Evolutionary conservation across 2,329 filamentous ascomycete genomes (phyloP), one percentile per base, ranked within the genome.

Genomic region (Xylariaceae sp.): DNA sequence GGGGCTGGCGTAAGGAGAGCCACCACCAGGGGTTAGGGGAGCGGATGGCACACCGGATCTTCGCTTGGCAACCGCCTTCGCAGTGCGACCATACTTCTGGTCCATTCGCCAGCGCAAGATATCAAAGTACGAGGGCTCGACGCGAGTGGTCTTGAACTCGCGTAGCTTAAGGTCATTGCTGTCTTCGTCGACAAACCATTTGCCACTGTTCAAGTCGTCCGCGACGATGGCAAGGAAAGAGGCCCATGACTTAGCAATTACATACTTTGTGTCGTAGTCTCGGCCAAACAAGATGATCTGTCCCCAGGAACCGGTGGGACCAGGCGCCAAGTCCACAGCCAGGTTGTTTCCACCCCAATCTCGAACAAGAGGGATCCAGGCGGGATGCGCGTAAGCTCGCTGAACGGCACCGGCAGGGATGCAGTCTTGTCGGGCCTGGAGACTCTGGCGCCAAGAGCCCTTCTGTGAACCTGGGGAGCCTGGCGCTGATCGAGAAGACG

Each of bases 341-440:
- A 99, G 81, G 78, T 96, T 95, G 83, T 99, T 99, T 75, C 94
- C 94, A 73, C 94, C 94, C 94, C 94, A 99, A 74, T 99, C 94
- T 67, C 94, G 89, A 60, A 92, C 93, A 39, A 99, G 80, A 56
- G 94, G 93, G 67, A 99, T 97, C 94, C 94, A 99, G 55, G 87
- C 89, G 1, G 92, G 88, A 74, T 99, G 93, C 2, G 92, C 89
- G 71, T 99, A 99, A 0, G 89, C 89, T 73, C 92, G 96, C 72
- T 96, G 92, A 39, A 97, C 88, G 4, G 91, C 85, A 69, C 89
- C 88, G 8, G 90, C 82, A 7, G 94, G 94, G 60, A 97, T 89
- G 10, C 87, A 96, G 68, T 94, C 89, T 74, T 99, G 94, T 63
- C 88, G 87, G 53, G 89, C 79, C 53, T 92, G 82, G 57, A 99